Conservation (phyloP, 148 eudicot species). For the Vaccinium myrtillus region DNA sequence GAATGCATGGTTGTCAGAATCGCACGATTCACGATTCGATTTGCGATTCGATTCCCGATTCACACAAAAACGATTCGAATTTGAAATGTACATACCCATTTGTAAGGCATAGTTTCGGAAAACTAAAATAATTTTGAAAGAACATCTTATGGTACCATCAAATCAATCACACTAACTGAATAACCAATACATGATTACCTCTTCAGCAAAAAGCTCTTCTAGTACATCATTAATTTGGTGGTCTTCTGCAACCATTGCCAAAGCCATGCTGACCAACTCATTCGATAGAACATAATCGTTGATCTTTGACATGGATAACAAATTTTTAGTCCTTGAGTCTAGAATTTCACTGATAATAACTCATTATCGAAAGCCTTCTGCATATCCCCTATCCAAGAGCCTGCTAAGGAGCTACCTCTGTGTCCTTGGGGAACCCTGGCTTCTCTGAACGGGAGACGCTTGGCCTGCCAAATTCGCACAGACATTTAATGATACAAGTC, state of each 20-base stretch:
- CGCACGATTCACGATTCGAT: too few relatives aligned
- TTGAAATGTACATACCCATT: not conserved
- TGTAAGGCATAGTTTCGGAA: not conserved
- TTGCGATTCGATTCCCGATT: too few relatives aligned
- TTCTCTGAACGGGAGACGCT: slow-evolving; percentile 52
- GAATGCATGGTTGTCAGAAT: too few relatives aligned
- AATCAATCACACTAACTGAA: not conserved
- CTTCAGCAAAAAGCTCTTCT: slow-evolving; percentile 65
- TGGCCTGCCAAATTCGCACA: slow-evolving; percentile 38
- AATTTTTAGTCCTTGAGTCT: slow-evolving; percentile 56
- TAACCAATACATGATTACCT: slow-evolving; percentile 27
- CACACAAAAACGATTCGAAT: too few relatives aligned
- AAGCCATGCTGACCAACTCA: slow-evolving; percentile 65
- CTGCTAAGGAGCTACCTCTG: slow-evolving; percentile 49
- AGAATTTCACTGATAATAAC: slow-evolving; percentile 61
- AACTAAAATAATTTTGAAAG: not conserved
- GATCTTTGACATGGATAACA: slow-evolving; percentile 55
- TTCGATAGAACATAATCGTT: slow-evolving; percentile 61
- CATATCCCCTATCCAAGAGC: slow-evolving; percentile 66
- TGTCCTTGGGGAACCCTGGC: slow-evolving; percentile 34
- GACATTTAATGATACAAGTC: not conserved
- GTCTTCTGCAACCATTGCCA: slow-evolving; percentile 67
- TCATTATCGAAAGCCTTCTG: slow-evolving; percentile 57
- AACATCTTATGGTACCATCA: not conserved
- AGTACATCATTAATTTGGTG: slow-evolving; percentile 58